Evolutionary conservation across 1,284 basidiomycete species (phyloP).

Genomic region (Malassezia slooffiae): DNA sequence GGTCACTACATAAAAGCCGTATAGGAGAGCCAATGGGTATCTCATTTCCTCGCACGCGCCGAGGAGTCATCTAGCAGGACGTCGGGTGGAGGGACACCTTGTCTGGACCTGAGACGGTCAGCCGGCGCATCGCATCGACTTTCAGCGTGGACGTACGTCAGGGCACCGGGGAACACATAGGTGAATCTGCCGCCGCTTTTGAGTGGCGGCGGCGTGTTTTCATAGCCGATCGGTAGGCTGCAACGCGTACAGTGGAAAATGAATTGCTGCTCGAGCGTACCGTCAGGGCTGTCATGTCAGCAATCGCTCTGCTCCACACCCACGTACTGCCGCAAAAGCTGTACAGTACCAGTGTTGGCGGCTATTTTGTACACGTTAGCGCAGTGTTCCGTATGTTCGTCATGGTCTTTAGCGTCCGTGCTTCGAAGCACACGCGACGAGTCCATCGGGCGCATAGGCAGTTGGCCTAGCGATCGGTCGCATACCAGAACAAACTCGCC

Average conservation of each 20-base stretch:
- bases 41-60: too few relatives aligned
- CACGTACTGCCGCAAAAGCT: slow-evolving; percentile 18
- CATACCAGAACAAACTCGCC: slow-evolving; percentile 40
- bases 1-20: slow-evolving; percentile 1
- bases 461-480: slow-evolving; percentile 17
- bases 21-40: background rate
- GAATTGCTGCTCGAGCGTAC: slow-evolving; percentile 30
- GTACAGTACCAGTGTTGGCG: slow-evolving; percentile 23
- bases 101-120: slow-evolving; percentile 12
- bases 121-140: too few relatives aligned
- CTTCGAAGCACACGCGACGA: slow-evolving; percentile 26
- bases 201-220: slow-evolving; percentile 37
- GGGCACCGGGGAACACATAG: slow-evolving; percentile 29
- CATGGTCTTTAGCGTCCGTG: slow-evolving; percentile 19
- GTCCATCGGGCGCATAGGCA: slow-evolving; percentile 32
- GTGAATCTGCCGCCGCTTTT: slow-evolving; percentile 40
- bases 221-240: slow-evolving; percentile 33
- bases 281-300: slow-evolving; percentile 18
- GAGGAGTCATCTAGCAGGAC: slow-evolving; percentile 20
- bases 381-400: slow-evolving; percentile 14
- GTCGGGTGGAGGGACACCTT: slow-evolving; percentile 22
- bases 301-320: background rate
- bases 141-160: slow-evolving; percentile 32
- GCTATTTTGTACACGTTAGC: slow-evolving; percentile 33
- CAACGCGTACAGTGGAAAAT: slow-evolving; percentile 33